phyloP scores from a whole-genome alignment of 495 filamentous ascomycete genomes.

The Talaromyces trachyspermus region DNA sequence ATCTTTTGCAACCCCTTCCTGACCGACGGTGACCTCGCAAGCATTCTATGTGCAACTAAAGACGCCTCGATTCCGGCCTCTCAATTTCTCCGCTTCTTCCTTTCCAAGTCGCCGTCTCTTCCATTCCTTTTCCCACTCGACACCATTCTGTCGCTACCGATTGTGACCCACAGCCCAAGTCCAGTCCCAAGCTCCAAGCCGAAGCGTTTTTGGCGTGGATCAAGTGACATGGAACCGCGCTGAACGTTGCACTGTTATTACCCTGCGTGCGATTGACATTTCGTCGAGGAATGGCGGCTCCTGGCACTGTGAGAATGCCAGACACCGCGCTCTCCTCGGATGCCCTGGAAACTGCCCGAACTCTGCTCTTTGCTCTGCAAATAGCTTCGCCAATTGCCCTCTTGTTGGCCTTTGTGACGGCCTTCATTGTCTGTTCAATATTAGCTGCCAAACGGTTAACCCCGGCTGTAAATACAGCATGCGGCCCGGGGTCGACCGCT shows the following conservation, averaged over 20 bases:
- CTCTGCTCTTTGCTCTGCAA: slow-evolving; percentile 45
- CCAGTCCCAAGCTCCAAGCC: too few relatives aligned
- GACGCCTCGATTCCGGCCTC: too few relatives aligned
- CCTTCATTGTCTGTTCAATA: slow-evolving; percentile 58
- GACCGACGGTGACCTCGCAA: background rate
- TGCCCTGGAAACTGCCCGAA: slow-evolving; percentile 22
- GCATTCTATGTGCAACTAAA: too few relatives aligned
- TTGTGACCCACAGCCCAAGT: background rate
- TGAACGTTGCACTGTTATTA: background rate
- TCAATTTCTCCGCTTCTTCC: too few relatives aligned
- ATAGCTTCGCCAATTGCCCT: slow-evolving; percentile 60
- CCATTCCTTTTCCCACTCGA: slow-evolving; percentile 10
- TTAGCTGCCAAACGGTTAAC: slow-evolving; percentile 39
- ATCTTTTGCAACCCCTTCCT: background rate
- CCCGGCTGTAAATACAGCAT: slow-evolving; percentile 24
- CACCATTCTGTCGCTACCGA: slow-evolving; percentile 15
- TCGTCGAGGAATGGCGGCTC: slow-evolving; percentile 8
- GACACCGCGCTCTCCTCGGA: background rate
- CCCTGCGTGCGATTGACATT: slow-evolving; percentile 1
- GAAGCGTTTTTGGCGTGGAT: background rate
- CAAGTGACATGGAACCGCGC: slow-evolving; percentile 7
- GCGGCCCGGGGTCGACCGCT: slow-evolving; percentile 77
- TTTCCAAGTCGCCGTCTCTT: background rate
- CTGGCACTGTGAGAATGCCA: background rate
- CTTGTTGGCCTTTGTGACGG: slow-evolving; percentile 57